These are phyloP conservation scores for Skeletonema menzelii DNA, from an alignment of 108 stramenopile species.

Conservation along the genomic window DNA sequence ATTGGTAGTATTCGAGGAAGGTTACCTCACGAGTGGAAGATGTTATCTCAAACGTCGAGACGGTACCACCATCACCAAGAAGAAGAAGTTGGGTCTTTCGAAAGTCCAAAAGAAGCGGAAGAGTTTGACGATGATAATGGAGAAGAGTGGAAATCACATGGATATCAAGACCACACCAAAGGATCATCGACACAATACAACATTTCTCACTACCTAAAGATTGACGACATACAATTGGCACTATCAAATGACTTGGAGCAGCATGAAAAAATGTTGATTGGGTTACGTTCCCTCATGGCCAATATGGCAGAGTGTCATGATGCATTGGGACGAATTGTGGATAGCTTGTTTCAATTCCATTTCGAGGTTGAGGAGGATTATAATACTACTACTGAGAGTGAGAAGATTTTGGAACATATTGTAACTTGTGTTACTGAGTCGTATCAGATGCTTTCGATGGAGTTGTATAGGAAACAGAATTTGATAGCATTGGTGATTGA, in stretches of 20 bases:
- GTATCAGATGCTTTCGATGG: constrained; percentile 55
- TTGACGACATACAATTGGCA: constrained; percentile 59
- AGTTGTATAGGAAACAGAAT: constrained; percentile 66
- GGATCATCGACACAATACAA: background rate
- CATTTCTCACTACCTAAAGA: constrained; percentile 9
- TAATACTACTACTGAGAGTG: background rate
- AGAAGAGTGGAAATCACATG: constrained; percentile 33
- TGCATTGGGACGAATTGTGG: constrained; percentile 68
- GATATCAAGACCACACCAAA: constrained; percentile 14
- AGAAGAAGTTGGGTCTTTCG: background rate
- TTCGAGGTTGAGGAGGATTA: constrained; percentile 22
- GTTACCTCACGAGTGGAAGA: constrained; percentile 46
- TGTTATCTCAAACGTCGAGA: constrained; percentile 21
- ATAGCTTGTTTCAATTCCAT: constrained; percentile 58
- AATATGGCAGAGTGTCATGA: constrained; percentile 62
- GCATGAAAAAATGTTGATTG: constrained; percentile 76
- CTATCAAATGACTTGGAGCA: constrained; percentile 62
- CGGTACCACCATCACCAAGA: background rate
- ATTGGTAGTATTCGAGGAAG: constrained; percentile 68
- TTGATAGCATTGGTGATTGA: constrained; percentile 49
- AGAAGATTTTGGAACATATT: constrained; percentile 18
- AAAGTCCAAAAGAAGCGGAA: constrained; percentile 8
- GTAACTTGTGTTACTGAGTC: constrained; percentile 26
- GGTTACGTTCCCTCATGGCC: constrained; percentile 49
- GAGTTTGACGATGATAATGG: background rate